These are phyloP conservation scores for Trypanosoma theileri DNA, from an alignment of 208 protist genomes.

Conservation along the genomic window DNA sequence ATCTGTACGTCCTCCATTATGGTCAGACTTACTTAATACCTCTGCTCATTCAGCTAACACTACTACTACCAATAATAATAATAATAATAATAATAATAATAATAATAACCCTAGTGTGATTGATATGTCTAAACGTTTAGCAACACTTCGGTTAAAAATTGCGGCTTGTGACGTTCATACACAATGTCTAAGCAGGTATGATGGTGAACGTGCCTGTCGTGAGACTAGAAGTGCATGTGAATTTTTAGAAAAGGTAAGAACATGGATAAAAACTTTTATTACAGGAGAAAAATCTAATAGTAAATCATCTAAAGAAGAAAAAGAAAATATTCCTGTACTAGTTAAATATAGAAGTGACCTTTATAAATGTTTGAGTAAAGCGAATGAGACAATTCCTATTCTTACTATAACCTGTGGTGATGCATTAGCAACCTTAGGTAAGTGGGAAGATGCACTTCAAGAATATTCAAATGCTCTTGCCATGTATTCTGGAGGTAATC, in stretches of 20 bases:
- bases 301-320: background rate
- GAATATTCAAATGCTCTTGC: slow-evolving; percentile 76
- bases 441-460: slow-evolving; percentile 77
- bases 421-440: slow-evolving; percentile 50
- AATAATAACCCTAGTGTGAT: slow-evolving; percentile 12
- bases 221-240: slow-evolving; percentile 32
- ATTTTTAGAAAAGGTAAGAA: slow-evolving; percentile 22
- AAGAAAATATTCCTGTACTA: too few species aligned
- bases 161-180: slow-evolving; percentile 78
- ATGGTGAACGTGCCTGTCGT: slow-evolving; percentile 63
- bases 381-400: slow-evolving; percentile 35
- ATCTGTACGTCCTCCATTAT: slow-evolving; percentile 72
- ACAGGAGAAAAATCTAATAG: too few species aligned
- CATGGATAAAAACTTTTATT: slow-evolving; percentile 9
- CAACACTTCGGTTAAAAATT: slow-evolving; percentile 72
- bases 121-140: slow-evolving; percentile 65
- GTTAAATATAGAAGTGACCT: background rate
- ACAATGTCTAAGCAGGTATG: slow-evolving; percentile 73
- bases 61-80: too few species aligned
- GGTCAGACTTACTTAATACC: slow-evolving; percentile 56
- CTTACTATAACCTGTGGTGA: slow-evolving; percentile 72
- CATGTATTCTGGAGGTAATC: slow-evolving; percentile 54
- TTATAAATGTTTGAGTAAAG: slow-evolving; percentile 1
- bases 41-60: slow-evolving; percentile 51
- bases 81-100: too few species aligned